These are phyloP conservation scores for Cutaneotrichosporon sp. DNA, from an alignment of 1,284 basidiomycete species.

Conservation along the genomic window DNA sequence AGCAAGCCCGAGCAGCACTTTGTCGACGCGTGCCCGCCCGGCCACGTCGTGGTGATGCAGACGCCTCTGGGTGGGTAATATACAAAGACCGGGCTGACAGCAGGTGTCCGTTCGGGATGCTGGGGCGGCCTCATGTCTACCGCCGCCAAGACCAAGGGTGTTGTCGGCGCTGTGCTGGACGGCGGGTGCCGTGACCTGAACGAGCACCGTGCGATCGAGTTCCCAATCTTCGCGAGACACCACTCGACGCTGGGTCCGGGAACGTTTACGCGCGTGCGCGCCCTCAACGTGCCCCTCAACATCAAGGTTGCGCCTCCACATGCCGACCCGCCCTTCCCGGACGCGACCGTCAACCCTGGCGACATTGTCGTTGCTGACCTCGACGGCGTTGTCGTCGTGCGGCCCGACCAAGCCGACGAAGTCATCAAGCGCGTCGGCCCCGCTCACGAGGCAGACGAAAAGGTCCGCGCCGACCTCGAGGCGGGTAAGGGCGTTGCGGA, in stretches of 20 bases:
- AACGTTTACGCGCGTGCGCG: conserved; percentile 76
- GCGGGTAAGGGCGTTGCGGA: conserved; percentile 67
- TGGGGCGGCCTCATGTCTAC: conserved; percentile 52
- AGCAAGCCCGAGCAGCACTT: conserved; percentile 71
- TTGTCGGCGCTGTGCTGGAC: conserved; percentile 49
- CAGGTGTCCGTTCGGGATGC: conserved; percentile 32
- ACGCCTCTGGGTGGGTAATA: conserved; percentile 62
- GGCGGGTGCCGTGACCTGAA: conserved; percentile 49
- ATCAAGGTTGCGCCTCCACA: conserved; percentile 49
- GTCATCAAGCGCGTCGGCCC: conserved; percentile 61
- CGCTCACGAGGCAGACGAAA: conserved; percentile 64
- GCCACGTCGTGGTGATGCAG: conserved; percentile 68
- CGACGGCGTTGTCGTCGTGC: conserved; percentile 84
- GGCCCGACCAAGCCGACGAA: conserved; percentile 55
- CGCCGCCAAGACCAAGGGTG: conserved; percentile 44
- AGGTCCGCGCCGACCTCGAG: conserved; percentile 70
- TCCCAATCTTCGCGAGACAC: conserved; percentile 38
- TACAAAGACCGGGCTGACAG: neutral
- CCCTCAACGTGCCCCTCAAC: conserved; percentile 65
- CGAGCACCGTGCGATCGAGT: conserved; percentile 47
- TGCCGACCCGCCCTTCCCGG: conserved; percentile 42
- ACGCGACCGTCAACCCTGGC: conserved; percentile 62
- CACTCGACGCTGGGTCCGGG: conserved; percentile 65
- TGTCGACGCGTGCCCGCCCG: conserved; percentile 69
- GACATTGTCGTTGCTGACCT: conserved; percentile 82